phyloP scores from a whole-genome alignment of 1,139 yeast species.

The Nakaseomyces nivariensis region DNA sequence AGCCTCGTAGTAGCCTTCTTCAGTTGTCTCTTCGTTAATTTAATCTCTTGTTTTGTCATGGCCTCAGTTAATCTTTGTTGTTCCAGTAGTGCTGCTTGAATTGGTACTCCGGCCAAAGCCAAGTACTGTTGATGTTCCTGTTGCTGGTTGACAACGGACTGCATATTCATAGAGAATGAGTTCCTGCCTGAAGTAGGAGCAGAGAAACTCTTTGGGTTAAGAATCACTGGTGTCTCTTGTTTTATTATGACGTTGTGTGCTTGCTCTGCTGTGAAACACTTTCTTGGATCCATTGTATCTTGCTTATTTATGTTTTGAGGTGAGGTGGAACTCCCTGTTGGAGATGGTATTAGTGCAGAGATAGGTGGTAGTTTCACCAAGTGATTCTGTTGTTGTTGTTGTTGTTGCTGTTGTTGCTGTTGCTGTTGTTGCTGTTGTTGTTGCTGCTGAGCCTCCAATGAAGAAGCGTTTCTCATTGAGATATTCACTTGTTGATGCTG shows the following conservation, averaged over 20 bases:
- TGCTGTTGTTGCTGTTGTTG: constrained; percentile 4
- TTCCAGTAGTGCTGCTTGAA: background rate
- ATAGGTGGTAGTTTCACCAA: constrained; percentile 1
- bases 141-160: background rate
- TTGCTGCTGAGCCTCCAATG: constrained; percentile 1
- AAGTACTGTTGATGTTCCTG: background rate
- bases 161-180: background rate
- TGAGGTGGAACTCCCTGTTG: background rate
- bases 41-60: constrained; percentile 1
- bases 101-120: background rate
- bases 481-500: background rate
- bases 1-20: constrained; percentile 2
- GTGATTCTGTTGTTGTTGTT: constrained; percentile 5
- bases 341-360: background rate
- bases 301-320: background rate
- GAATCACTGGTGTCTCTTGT: background rate
- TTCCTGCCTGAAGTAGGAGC: background rate
- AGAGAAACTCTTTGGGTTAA: background rate
- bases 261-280: constrained; percentile 1
- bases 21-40: background rate
- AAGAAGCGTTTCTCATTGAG: constrained; percentile 1
- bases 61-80: background rate
- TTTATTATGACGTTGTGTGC: background rate
- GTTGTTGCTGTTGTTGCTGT: background rate
- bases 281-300: background rate